phyloP scores from a whole-genome alignment of 495 filamentous ascomycete genomes.

The Aspergillus conjunctus region DNA sequence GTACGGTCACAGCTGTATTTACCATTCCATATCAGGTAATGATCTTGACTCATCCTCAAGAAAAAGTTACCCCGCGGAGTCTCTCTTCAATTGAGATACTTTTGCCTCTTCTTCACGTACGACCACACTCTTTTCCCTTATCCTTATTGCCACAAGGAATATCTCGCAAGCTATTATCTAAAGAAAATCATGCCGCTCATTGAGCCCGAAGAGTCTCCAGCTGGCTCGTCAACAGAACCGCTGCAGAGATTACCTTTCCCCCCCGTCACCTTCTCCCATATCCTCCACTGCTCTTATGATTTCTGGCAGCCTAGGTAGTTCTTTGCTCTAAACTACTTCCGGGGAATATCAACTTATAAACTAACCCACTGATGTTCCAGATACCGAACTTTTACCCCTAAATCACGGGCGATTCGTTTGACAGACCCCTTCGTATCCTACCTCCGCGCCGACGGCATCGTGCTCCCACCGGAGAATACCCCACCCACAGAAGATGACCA shows the following conservation, averaged over 20 bases:
- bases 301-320: slow-evolving; percentile 72
- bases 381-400: slow-evolving; percentile 81
- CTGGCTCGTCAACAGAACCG: slow-evolving; percentile 24
- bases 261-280: slow-evolving; percentile 79
- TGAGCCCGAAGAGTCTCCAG: slow-evolving; percentile 27
- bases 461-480: slow-evolving; percentile 64
- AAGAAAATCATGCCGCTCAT: slow-evolving; percentile 35
- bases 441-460: slow-evolving; percentile 88
- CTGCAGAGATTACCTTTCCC: slow-evolving; percentile 67
- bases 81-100: not conserved
- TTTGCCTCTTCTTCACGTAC: not conserved
- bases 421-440: slow-evolving; percentile 75
- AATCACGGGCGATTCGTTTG: slow-evolving; percentile 80
- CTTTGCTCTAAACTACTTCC: not conserved
- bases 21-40: slow-evolving; percentile 15
- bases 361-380: slow-evolving; percentile 30
- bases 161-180: not conserved
- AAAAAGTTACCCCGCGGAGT: slow-evolving; percentile 17
- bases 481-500: slow-evolving; percentile 41
- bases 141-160: not conserved
- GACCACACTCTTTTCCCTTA: not conserved
- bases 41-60: slow-evolving; percentile 17
- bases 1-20: slow-evolving; percentile 14
- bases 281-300: slow-evolving; percentile 92
- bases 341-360: not conserved